A percentile compares a stretch with the other conserved stretches of the same genome.
phyloP scores from a whole-genome alignment of 192 early-diverging fungal genomes.

The Funneliformis geosporum region DNA sequence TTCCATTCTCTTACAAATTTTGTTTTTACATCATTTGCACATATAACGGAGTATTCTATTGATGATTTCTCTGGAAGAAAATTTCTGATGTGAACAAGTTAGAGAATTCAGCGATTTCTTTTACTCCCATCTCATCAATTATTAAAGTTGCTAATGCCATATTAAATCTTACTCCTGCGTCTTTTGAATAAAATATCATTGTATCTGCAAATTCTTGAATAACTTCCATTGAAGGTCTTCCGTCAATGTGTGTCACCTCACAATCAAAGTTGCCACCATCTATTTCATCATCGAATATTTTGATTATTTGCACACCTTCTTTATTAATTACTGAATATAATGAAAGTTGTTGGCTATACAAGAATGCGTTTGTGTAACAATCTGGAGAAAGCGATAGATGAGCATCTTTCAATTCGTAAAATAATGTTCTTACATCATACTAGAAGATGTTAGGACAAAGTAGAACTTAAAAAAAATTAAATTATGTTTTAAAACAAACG shows the following conservation, averaged over 20 bases:
- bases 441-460: not conserved
- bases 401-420: not conserved
- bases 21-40: not conserved
- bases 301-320: not conserved
- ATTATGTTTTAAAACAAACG: no score
- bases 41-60: not conserved
- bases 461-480: no score
- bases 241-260: not conserved
- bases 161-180: slow-evolving; percentile 6
- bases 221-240: not conserved
- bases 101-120: no score
- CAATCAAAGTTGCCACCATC: not conserved
- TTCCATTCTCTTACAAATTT: not conserved
- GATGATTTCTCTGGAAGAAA: not conserved
- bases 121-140: no score
- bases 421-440: not conserved
- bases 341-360: not conserved
- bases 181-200: not conserved
- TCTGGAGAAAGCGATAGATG: not conserved
- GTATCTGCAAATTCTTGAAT: not conserved
- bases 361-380: not conserved
- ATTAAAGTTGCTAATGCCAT: not conserved
- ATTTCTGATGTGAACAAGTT: not conserved
- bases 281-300: slow-evolving; percentile 9
- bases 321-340: not conserved